Percentiles rank a stretch among this genome's conserved stretches.
phyloP scores from a whole-genome alignment of 2,329 filamentous ascomycete species.

The Biscogniauxia sp. region DNA sequence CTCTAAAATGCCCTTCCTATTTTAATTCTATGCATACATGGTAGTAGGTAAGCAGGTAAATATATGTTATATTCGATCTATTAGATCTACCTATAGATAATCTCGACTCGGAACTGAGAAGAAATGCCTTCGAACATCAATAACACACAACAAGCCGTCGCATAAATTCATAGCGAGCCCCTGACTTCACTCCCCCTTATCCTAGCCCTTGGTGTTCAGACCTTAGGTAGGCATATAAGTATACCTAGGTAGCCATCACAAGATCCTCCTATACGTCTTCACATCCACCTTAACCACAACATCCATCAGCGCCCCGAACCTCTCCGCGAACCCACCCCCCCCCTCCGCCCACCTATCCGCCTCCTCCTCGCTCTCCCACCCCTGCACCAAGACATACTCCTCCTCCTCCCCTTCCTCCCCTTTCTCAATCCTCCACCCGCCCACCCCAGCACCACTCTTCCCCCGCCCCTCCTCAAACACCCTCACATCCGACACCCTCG shows the following conservation, averaged over 20 bases:
- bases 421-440: too few relatives aligned
- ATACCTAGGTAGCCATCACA: too few relatives aligned
- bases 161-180: too few relatives aligned
- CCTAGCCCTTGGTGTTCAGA: neutral
- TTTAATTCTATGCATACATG: too few relatives aligned
- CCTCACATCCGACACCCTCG: slow-evolving; percentile 1
- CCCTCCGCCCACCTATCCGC: slow-evolving; percentile 4
- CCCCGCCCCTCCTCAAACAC: slow-evolving; percentile 10
- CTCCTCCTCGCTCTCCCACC: slow-evolving; percentile 10
- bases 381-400: slow-evolving; percentile 19
- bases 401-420: slow-evolving; percentile 11
- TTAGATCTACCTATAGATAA: too few relatives aligned
- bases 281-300: slow-evolving; percentile 8
- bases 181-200: neutral
- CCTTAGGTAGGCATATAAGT: neutral
- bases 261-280: slow-evolving; percentile 12
- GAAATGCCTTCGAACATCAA: too few relatives aligned
- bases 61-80: too few relatives aligned
- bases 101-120: too few relatives aligned
- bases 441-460: slow-evolving; percentile 11
- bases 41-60: too few relatives aligned
- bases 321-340: slow-evolving; percentile 1
- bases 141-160: too few relatives aligned
- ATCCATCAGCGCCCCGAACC: slow-evolving; percentile 8
- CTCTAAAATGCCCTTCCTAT: too few relatives aligned